Evolutionary conservation across 2,329 filamentous ascomycete genomes (phyloP).

Genomic region (Trichoderma afroharzianum): DNA sequence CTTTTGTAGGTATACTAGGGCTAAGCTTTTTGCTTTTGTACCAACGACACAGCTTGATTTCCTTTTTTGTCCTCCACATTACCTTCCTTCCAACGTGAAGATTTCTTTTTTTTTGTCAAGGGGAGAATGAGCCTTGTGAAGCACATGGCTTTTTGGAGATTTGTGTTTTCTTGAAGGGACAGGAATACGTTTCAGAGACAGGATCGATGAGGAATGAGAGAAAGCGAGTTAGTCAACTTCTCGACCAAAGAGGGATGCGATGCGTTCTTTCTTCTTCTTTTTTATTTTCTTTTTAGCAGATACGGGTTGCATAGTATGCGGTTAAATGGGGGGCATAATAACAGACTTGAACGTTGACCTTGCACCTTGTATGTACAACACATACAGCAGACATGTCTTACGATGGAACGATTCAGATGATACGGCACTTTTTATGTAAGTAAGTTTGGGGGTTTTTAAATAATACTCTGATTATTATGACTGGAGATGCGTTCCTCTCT

Average conservation of each 20-base stretch:
- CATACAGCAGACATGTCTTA: not conserved
- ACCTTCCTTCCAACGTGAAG: constrained; percentile 15
- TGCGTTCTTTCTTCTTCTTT: not conserved
- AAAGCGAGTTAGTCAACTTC: not conserved
- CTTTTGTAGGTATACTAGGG: constrained; percentile 30
- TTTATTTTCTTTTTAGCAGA: constrained; percentile 6
- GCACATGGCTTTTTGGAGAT: constrained; percentile 6
- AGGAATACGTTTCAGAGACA: not conserved
- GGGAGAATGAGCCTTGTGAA: not conserved
- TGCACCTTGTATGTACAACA: not conserved
- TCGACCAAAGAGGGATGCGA: not conserved
- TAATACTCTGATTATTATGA: not conserved
- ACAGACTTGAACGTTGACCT: not conserved
- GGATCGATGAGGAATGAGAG: not conserved
- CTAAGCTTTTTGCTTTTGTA: constrained; percentile 13
- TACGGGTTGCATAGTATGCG: constrained; percentile 19
- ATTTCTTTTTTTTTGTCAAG: constrained; percentile 6
- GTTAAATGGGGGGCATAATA: constrained; percentile 14
- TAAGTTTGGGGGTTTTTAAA: not conserved
- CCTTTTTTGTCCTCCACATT: constrained; percentile 10
- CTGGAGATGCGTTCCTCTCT: not conserved
- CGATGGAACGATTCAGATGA: not conserved
- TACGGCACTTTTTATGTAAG: not conserved
- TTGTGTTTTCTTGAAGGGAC: not conserved
- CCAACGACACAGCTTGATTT: constrained; percentile 13